Conservation (phyloP, 78 protist species). For the Carpediemonas membranifera region DNA sequence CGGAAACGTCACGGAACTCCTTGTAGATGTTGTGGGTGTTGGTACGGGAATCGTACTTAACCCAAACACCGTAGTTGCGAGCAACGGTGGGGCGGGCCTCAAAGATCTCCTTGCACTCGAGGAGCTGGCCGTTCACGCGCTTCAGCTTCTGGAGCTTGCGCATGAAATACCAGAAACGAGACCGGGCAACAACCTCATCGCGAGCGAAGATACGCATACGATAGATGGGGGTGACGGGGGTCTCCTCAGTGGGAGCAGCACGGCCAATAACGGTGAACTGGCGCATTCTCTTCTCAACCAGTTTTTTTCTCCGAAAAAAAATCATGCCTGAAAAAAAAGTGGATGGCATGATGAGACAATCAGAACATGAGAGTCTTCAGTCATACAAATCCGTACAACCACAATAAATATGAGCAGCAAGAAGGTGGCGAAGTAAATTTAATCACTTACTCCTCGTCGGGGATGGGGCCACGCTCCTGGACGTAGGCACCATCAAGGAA, state of each 20-base stretch:
- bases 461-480: too few species aligned
- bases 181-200: slow-evolving; percentile 79
- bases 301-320: too few species aligned
- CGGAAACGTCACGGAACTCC: slow-evolving; percentile 78
- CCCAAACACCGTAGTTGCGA: slow-evolving; percentile 89
- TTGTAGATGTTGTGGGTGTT: slow-evolving; percentile 94
- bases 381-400: too few species aligned
- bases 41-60: slow-evolving; percentile 84
- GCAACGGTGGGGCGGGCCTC: slow-evolving; percentile 62
- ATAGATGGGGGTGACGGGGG: slow-evolving; percentile 68
- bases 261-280: slow-evolving; percentile 27
- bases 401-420: too few species aligned
- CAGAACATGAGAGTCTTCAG: too few species aligned
- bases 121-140: slow-evolving; percentile 82
- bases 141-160: slow-evolving; percentile 71
- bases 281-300: too few species aligned
- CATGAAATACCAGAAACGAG: slow-evolving; percentile 92
- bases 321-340: too few species aligned
- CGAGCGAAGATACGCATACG: slow-evolving; percentile 93
- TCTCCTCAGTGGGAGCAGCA: slow-evolving; percentile 8
- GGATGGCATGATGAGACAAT: too few species aligned
- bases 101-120: slow-evolving; percentile 63
- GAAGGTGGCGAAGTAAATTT: too few species aligned
- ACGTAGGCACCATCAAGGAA: too few species aligned
- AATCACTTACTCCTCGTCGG: too few species aligned